Percentiles rank a stretch among this genome's conserved stretches.
Evolutionary conservation across 169 alveolate species (phyloP).

Genomic region (Babesia ovata): DNA sequence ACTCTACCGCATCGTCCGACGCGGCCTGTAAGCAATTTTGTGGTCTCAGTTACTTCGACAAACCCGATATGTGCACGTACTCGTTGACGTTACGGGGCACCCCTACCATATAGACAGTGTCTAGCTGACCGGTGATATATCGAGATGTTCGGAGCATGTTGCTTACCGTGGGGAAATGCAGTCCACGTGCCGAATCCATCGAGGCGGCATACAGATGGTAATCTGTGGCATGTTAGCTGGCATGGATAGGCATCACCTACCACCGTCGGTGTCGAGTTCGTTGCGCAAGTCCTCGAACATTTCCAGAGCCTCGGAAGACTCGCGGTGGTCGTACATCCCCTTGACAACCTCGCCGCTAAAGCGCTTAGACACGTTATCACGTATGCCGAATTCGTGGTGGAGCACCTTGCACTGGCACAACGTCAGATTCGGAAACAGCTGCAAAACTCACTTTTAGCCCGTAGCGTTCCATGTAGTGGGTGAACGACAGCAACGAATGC

Average conservation of each 20-base stretch:
- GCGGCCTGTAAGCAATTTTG: conserved; percentile 41
- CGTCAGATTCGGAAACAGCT: neutral
- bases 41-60: neutral
- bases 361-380: conserved; percentile 45
- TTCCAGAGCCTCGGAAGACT: conserved; percentile 23
- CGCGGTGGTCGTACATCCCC: conserved; percentile 30
- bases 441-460: conserved; percentile 35
- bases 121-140: conserved; percentile 19
- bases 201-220: conserved; percentile 45
- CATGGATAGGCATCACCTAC: neutral
- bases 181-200: conserved; percentile 68
- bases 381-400: conserved; percentile 64
- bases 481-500: conserved; percentile 48
- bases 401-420: conserved; percentile 57
- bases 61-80: conserved; percentile 65
- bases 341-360: conserved; percentile 18
- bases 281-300: conserved; percentile 12
- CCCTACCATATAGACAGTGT: conserved; percentile 58
- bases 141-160: neutral
- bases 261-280: conserved; percentile 13
- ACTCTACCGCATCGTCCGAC: conserved; percentile 54
- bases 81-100: conserved; percentile 65
- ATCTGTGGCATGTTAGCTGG: conserved; percentile 4
- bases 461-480: conserved; percentile 20
- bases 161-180: conserved; percentile 63